Base-by-base conservation (phyloP, 2,329 filamentous ascomycete genomes). In the Colletotrichum ledebouriae region DNA sequence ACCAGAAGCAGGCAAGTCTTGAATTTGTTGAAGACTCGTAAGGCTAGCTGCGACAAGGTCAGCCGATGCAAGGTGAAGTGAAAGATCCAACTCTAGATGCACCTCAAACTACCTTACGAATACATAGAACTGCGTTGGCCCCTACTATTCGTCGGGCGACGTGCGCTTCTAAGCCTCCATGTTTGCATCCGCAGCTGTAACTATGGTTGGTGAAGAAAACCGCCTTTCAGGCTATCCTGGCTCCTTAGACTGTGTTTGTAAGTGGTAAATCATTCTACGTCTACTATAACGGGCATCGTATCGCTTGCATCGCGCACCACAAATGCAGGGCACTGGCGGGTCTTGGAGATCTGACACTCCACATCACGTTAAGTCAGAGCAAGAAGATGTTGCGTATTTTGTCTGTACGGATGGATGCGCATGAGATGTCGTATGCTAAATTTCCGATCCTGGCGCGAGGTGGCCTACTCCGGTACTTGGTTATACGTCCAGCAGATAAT, bases 381-480 rank as follows among this genome's bases (percentile, higher is more conserved):
- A 25, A 53, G 29, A 25, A 55, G n/a, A 34, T 33, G 10, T 10
- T 17, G 4, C 22, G 41, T 47, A 29, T 37, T 29, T 6, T 29
- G 29, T 29, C 29, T 29, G 7, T 29, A 29, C 29, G 37, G 55
- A 22, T 41, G 37, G 55, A 22, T 41, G 41, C 41, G 12, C 49
- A 29, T 22, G 25, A 52, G 22, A 29, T 52, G 7, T 52, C 50
- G 39, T 44, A 52, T 60, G 58, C 47, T 50, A 33, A 29, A 53
- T 50, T 52, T 42, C 58, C 20, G 58, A 53, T 60, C 22, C 34
- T 42, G 34, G 44, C 37, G 46, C 58, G 46, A 60, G 58, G 42
- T 52, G 13, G 44, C 46, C 33, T 39, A 41, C n/a, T 46, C 29
- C 6, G 12, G 22, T 25, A 52, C 37, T 39, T 44, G 39, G 20